Conservation (phyloP, 176 grass and related monocot genomes). For the Leersia perrieri region DNA sequence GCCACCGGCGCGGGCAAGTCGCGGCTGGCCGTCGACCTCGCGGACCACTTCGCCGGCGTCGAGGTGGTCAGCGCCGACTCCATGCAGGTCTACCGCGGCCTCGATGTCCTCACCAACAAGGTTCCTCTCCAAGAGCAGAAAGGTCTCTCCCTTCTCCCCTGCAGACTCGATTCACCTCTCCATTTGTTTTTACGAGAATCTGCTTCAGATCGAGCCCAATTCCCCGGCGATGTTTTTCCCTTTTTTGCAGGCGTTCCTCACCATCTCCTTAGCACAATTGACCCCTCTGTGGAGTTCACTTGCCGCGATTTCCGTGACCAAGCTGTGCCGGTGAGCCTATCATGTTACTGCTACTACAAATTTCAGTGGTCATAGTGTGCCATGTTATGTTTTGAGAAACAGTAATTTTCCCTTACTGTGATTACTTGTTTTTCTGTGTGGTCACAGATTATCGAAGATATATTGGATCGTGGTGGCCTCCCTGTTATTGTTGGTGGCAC, state of each 20-base stretch:
- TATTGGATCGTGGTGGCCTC: conserved; percentile 64
- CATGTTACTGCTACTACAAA: not conserved
- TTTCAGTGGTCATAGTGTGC: not conserved
- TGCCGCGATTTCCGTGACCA: conserved; percentile 68
- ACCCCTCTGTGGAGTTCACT: conserved; percentile 82
- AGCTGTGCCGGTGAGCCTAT: conserved; percentile 49
- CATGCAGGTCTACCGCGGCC: conserved; percentile 88
- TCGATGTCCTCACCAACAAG: conserved; percentile 93
- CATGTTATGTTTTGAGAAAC: too few relatives aligned
- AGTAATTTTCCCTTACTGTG: too few relatives aligned
- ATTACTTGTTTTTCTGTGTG: not conserved
- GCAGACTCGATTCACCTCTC: not conserved
- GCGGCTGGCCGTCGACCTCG: conserved; percentile 81
- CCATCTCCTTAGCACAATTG: conserved; percentile 68
- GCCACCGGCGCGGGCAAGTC: conserved; percentile 91
- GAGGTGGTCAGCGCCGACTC: conserved; percentile 90
- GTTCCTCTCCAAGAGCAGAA: conserved; percentile 63
- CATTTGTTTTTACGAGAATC: not conserved
- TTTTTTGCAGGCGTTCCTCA: conserved; percentile 65
- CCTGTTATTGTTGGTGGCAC: conserved; percentile 91
- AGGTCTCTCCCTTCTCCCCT: conserved; percentile 36
- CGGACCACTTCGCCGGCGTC: conserved; percentile 56
- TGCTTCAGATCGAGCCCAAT: not conserved
- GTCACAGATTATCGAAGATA: conserved; percentile 68
- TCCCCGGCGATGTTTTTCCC: not conserved